Base-by-base conservation (phyloP, 495 filamentous ascomycete genomes). In the Articulospora tetracladia region DNA sequence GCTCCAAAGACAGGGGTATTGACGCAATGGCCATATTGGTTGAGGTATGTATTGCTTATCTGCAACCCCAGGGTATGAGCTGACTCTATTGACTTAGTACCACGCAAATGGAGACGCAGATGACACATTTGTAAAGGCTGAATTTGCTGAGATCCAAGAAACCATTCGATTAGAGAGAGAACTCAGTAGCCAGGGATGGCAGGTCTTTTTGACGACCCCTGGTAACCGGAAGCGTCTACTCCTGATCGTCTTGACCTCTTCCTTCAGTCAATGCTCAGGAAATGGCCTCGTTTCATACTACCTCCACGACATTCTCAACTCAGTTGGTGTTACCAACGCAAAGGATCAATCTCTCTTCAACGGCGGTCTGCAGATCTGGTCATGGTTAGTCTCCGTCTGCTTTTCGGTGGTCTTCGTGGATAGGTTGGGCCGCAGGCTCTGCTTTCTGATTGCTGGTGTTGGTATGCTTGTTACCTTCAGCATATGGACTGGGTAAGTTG, bases 1-100 rank as follows among this genome's bases (percentile, higher is more conserved):
- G 91, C n/a, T 82, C 81, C 36, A 81, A 83, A 53, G 84, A 83
- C 44, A 83, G 85, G 26, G 70, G 82, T 39, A 77, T 83, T 28
- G 88, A 92, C 54, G 89, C 86, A 25, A 6, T 6, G 19, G 6
- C 4, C 4, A 19, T 47, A n/a, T 17, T 47, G 4, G 20, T 47
- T 23, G 19, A 39, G n/a, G 10, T 10, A 39, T n/a, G n/a, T 10
- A 10, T 39, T n/a, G n/a, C 34, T 39, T 10, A 39, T 39, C 34
- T 39, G 34, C n/a, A 39, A 10, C 34, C n/a, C n/a, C 34, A 39
- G 10, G 10, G n/a, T 39, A 39, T 10, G 34, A n/a, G 10, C n/a
- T n/a, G n/a, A 10, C 34, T 39, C 34, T 74, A 47, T 68, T 77
- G 7, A 62, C 69, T 24, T 62, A 66, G 2, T 71, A 67, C 56